A percentile compares a stretch with the other conserved stretches of the same genome.
These are phyloP conservation scores for Amoebophrya sp. DNA, from an alignment of 169 alveolate species.

Conservation along the genomic window DNA sequence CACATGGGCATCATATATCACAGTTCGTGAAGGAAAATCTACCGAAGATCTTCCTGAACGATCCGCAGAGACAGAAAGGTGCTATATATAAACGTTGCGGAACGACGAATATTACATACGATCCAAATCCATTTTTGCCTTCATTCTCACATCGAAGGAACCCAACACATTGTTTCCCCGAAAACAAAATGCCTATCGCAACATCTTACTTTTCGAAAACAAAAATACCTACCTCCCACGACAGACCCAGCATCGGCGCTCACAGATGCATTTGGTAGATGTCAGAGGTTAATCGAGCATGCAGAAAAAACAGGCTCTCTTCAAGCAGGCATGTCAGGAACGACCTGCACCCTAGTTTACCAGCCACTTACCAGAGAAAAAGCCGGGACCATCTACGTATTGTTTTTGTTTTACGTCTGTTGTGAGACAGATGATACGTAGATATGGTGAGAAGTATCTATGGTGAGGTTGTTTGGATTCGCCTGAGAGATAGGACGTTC, in stretches of 20 bases:
- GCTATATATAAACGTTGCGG: no score
- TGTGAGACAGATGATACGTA: no score
- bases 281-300: neutral
- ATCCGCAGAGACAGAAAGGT: neutral
- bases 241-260: neutral
- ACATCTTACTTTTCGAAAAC: no score
- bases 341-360: neutral
- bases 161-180: no score
- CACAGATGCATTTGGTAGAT: neutral
- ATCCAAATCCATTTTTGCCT: no score
- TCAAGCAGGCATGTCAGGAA: neutral
- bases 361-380: neutral
- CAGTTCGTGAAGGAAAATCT: constrained; percentile 60
- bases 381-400: neutral
- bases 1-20: constrained; percentile 69
- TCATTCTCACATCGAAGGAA: no score
- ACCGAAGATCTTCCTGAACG: constrained; percentile 11
- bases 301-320: neutral
- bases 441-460: no score
- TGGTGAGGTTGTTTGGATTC: no score
- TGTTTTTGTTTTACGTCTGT: neutral
- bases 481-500: no score
- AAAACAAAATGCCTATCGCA: no score
- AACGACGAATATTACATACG: no score
- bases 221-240: no score